Conservation (phyloP, 2,329 filamentous ascomycete species). For the Verticillium alfalfae region DNA sequence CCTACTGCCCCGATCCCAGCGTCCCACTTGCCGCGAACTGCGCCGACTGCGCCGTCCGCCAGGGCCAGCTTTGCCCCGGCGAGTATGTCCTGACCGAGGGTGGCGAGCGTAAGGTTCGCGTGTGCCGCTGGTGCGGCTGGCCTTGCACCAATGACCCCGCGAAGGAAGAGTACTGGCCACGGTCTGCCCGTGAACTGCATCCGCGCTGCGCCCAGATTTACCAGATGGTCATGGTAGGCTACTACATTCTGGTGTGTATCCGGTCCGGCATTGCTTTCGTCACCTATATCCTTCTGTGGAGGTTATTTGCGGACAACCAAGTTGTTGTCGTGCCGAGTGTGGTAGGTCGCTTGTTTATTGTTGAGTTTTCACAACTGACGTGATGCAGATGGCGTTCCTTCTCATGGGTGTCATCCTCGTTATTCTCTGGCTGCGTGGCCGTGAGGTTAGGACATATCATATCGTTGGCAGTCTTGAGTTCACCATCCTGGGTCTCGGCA, state of each 20-base stretch:
- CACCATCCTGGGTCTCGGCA: constrained; percentile 24
- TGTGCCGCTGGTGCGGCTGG: constrained; percentile 39
- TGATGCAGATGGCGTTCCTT: constrained; percentile 26
- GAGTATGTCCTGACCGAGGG: constrained; percentile 3
- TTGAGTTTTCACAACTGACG: neutral
- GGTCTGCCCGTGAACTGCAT: neutral
- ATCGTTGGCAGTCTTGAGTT: constrained; percentile 29
- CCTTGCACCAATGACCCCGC: constrained; percentile 14
- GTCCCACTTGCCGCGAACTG: constrained; percentile 34
- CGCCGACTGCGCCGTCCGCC: constrained; percentile 28
- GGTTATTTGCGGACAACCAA: constrained; percentile 22
- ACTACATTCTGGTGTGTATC: constrained; percentile 29
- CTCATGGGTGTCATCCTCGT: constrained; percentile 10
- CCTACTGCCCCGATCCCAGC: constrained; percentile 18
- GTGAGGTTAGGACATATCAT: constrained; percentile 30
- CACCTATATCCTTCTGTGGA: constrained; percentile 30
- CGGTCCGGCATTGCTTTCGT: constrained; percentile 29
- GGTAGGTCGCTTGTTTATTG: constrained; percentile 17
- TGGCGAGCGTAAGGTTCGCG: constrained; percentile 18
- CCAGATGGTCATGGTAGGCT: constrained; percentile 23
- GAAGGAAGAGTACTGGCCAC: neutral
- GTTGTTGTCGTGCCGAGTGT: constrained; percentile 26
- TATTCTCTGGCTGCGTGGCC: constrained; percentile 16
- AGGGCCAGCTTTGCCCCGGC: constrained; percentile 20
- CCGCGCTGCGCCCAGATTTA: neutral